A percentile compares a stretch with the other conserved stretches of the same genome.
Evolutionary conservation across 1,284 basidiomycete species (phyloP).

Genomic region (Boletus sp.): DNA sequence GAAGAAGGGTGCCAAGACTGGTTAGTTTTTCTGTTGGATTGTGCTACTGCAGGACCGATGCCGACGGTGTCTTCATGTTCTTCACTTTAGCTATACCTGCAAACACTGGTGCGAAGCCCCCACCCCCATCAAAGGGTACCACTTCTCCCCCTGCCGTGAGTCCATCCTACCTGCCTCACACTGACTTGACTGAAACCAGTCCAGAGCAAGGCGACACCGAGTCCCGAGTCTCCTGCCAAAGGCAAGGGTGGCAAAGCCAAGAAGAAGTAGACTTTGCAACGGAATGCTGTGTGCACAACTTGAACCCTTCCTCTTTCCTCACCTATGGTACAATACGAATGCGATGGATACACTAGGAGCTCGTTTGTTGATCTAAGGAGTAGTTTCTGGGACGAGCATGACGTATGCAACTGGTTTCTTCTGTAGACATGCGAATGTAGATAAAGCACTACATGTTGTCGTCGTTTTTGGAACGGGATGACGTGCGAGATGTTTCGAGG

Average conservation of each 20-base stretch:
- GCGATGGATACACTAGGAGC: background rate
- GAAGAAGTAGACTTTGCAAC: slow-evolving; percentile 34
- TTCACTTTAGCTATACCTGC: slow-evolving; percentile 18
- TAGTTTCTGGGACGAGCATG: slow-evolving; percentile 1
- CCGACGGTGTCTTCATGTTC: slow-evolving; percentile 9
- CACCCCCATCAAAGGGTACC: slow-evolving; percentile 31
- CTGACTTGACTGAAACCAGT: slow-evolving; percentile 5
- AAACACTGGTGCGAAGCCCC: slow-evolving; percentile 18
- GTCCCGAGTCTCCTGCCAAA: slow-evolving; percentile 35
- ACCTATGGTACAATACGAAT: background rate
- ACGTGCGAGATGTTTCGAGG: background rate
- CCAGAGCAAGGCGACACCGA: slow-evolving; percentile 29
- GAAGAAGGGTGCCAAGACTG: slow-evolving; percentile 31
- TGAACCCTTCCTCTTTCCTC: background rate
- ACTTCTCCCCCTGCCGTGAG: slow-evolving; percentile 29
- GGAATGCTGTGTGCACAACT: background rate
- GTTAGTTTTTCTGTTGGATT: slow-evolving; percentile 20
- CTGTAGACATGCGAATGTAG: slow-evolving; percentile 14
- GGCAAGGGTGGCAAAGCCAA: slow-evolving; percentile 34
- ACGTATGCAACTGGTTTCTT: background rate
- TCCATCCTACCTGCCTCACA: background rate
- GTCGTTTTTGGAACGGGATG: background rate
- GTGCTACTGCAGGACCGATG: background rate
- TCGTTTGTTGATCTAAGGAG: background rate
- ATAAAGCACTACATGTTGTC: slow-evolving; percentile 1